phyloP scores from a whole-genome alignment of 306 rosid species.

The Cyclanthera cordifolia region DNA sequence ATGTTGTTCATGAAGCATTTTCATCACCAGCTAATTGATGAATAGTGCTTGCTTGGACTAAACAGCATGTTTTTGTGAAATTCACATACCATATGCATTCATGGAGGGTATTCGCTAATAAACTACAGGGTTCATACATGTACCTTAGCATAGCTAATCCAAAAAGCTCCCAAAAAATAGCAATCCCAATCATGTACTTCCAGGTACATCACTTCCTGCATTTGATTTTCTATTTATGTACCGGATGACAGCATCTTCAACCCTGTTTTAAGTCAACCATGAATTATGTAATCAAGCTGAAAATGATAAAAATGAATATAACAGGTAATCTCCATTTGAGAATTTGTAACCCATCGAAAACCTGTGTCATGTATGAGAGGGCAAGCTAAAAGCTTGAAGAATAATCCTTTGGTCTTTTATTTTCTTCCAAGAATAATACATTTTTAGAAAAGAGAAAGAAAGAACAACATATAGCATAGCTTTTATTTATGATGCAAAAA shows the following conservation, averaged over 20 bases:
- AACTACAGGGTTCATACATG: conserved; percentile 8
- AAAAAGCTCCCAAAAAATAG: conserved; percentile 3
- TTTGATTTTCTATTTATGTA: conserved; percentile 84
- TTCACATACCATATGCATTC: conserved; percentile 1
- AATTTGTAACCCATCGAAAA: not conserved
- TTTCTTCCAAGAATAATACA: conserved; percentile 1
- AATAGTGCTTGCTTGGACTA: not conserved
- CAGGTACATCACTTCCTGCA: conserved; percentile 72
- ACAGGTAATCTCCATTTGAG: not conserved
- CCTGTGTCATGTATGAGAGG: not conserved
- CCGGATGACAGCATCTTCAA: conserved; percentile 78
- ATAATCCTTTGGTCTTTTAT: no score
- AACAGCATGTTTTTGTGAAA: not conserved
- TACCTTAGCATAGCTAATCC: conserved; percentile 10
- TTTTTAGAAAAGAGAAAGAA: not conserved
- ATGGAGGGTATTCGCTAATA: not conserved
- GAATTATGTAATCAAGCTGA: not conserved
- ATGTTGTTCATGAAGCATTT: conserved; percentile 14
- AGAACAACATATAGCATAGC: not conserved
- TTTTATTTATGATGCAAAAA: not conserved
- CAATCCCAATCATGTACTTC: conserved; percentile 44
- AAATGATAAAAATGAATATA: not conserved
- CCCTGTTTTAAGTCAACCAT: conserved; percentile 49
- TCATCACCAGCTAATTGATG: conserved; percentile 13
- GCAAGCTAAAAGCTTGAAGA: not conserved